Percentiles rank a stretch among this genome's conserved stretches.
These are phyloP conservation scores for Dactylellina parvicollis DNA, from an alignment of 2,329 filamentous ascomycete species.

Conservation along the genomic window DNA sequence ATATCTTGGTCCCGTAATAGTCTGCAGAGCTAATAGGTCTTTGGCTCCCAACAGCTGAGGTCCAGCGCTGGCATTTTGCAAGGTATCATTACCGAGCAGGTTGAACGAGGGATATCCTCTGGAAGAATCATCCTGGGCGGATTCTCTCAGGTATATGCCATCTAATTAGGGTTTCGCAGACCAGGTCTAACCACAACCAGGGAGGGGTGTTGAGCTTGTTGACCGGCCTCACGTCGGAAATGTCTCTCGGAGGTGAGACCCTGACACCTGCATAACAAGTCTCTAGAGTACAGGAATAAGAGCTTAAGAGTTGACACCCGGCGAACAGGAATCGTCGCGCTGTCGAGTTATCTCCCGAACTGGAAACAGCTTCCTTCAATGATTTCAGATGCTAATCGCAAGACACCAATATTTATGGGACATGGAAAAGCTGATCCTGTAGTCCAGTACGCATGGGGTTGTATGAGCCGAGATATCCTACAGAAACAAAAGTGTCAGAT, in stretches of 20 bases:
- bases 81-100: constrained; percentile 79
- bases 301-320: no score
- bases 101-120: constrained; percentile 80
- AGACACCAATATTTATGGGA: constrained; percentile 86
- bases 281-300: no score
- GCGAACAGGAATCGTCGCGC: constrained; percentile 76
- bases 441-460: constrained; percentile 75
- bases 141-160: constrained; percentile 68
- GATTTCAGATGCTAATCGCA: constrained; percentile 71
- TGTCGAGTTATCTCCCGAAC: constrained; percentile 84
- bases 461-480: constrained; percentile 73
- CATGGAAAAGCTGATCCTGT: constrained; percentile 83
- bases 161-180: neutral
- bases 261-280: neutral
- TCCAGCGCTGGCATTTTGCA: constrained; percentile 71
- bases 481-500: constrained; percentile 75
- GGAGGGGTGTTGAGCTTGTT: constrained; percentile 89
- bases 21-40: neutral
- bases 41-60: constrained; percentile 8
- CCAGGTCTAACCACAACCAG: constrained; percentile 62
- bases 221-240: constrained; percentile 75
- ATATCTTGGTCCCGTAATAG: no score
- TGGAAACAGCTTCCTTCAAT: constrained; percentile 71
- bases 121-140: constrained; percentile 86
- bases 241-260: constrained; percentile 59